phyloP scores from a whole-genome alignment of 2,329 filamentous ascomycete species.

The Aspergillus sergii region DNA sequence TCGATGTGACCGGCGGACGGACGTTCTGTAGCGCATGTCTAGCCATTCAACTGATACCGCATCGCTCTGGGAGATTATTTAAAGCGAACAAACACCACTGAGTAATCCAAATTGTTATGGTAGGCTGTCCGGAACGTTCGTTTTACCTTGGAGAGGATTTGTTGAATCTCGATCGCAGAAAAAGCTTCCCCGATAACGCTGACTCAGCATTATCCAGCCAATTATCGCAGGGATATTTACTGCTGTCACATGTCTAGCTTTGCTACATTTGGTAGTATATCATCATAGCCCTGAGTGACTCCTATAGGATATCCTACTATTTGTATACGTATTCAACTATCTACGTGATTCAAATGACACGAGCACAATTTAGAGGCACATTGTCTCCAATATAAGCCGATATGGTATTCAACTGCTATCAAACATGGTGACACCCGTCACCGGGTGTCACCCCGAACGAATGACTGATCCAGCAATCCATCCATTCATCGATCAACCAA shows the following conservation, averaged over 20 bases:
- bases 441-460: conserved; percentile 9
- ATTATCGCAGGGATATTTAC: background rate
- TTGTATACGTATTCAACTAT: too few relatives aligned
- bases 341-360: background rate
- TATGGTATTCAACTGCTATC: conserved; percentile 5
- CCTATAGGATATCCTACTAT: too few relatives aligned
- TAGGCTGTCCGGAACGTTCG: background rate
- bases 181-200: conserved; percentile 7
- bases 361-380: background rate
- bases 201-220: conserved; percentile 7
- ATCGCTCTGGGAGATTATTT: conserved; percentile 5
- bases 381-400: background rate
- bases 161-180: conserved; percentile 3
- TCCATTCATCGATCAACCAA: conserved; percentile 6
- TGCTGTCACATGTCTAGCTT: too few relatives aligned
- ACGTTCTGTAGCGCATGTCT: conserved; percentile 32
- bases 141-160: background rate
- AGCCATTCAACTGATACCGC: conserved; percentile 20
- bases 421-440: conserved; percentile 6
- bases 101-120: background rate
- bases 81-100: background rate
- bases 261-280: too few relatives aligned
- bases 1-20: conserved; percentile 26
- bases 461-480: conserved; percentile 23
- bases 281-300: too few relatives aligned